Conservation (phyloP, 306 rosid genomes). For the Albizia julibrissin region DNA sequence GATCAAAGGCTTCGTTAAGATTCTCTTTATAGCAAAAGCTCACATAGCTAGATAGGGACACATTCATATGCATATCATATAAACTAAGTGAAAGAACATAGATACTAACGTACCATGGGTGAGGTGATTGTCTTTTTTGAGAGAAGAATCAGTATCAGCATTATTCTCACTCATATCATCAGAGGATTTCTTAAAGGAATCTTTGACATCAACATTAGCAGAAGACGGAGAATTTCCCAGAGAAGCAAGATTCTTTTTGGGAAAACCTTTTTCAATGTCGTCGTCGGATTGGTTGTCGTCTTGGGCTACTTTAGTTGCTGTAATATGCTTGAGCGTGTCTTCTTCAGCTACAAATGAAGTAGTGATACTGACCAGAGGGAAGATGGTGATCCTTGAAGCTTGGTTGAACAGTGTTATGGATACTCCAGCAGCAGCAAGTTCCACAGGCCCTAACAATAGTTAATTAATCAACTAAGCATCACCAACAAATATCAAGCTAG, state of each 20-base stretch:
- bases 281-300: background rate
- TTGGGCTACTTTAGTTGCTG: background rate
- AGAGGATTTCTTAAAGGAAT: background rate
- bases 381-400: conserved; percentile 94
- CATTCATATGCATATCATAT: background rate
- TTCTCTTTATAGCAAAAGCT: background rate
- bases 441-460: conserved; percentile 71
- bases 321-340: conserved; percentile 56
- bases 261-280: conserved; percentile 45
- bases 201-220: conserved; percentile 27
- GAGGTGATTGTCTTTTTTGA: background rate
- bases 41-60: background rate
- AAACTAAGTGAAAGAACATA: background rate
- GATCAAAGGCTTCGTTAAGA: too few species aligned
- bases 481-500: background rate
- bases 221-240: background rate
- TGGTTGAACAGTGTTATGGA: conserved; percentile 92
- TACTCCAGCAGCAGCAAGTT: conserved; percentile 95
- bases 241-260: conserved; percentile 23
- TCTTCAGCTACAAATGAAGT: conserved; percentile 99
- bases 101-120: background rate
- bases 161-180: background rate
- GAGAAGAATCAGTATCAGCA: background rate
- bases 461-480: background rate
- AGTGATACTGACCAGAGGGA: conserved; percentile 92